These are phyloP conservation scores for Mesotaenium endlicherianum DNA, from an alignment of 139 green algal genomes.

Conservation along the genomic window DNA sequence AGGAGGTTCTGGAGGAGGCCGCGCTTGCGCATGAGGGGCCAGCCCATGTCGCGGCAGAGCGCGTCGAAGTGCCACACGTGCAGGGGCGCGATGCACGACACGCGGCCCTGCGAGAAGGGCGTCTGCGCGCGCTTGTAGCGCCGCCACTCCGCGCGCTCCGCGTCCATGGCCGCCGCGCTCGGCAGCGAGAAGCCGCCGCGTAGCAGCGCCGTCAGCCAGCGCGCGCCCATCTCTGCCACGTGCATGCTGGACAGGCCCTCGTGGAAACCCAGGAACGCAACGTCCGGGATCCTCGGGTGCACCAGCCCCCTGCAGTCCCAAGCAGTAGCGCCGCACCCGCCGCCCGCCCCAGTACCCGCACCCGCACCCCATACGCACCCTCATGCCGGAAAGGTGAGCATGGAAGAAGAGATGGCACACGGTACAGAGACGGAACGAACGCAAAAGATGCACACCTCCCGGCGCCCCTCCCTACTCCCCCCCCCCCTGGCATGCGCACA, in stretches of 20 bases:
- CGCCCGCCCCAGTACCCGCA: too few species aligned
- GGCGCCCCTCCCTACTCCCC: too few species aligned
- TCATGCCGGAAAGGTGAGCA: too few species aligned
- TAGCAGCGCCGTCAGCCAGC: neutral
- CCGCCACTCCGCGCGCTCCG: neutral
- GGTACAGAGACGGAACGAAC: too few species aligned
- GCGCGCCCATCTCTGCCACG: neutral
- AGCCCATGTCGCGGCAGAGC: constrained; percentile 17
- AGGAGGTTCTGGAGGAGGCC: neutral
- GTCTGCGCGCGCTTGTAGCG: neutral
- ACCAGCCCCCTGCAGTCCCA: neutral
- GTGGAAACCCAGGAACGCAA: constrained; percentile 25
- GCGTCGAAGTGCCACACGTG: neutral
- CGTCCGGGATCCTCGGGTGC: neutral
- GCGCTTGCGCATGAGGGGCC: neutral
- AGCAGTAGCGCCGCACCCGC: too few species aligned
- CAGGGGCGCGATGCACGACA: constrained; percentile 4
- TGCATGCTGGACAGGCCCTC: neutral
- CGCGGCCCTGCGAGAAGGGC: neutral
- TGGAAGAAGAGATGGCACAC: too few species aligned
- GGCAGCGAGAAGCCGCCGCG: neutral
- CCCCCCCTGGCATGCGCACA: too few species aligned
- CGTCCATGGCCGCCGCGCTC: neutral
- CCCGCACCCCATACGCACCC: too few species aligned
- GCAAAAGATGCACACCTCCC: too few species aligned